Percentiles rank a stretch among this genome's conserved stretches.
Conservation (phyloP, 345 rosid species). For the Psidium guajava region DNA sequence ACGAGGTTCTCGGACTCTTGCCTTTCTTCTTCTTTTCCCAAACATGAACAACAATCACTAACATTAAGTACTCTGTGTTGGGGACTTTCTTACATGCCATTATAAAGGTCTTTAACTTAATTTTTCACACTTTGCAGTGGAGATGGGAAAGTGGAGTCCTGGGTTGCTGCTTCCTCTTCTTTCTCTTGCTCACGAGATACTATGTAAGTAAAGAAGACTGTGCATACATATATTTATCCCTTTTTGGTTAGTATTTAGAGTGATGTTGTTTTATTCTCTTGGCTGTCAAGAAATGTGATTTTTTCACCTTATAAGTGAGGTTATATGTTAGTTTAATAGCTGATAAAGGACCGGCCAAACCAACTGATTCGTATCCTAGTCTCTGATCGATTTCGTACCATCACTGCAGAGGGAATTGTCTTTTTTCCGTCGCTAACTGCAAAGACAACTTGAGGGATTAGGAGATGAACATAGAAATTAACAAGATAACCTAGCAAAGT, state of each 20-base stretch:
- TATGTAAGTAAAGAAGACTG: conserved; percentile 35
- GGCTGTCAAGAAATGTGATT: neutral
- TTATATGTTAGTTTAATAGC: neutral
- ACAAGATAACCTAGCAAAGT: neutral
- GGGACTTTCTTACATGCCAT: neutral
- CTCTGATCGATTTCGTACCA: too few relatives aligned
- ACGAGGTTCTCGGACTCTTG: conserved; percentile 31
- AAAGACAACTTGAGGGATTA: too few relatives aligned
- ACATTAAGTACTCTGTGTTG: neutral
- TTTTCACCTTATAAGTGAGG: neutral
- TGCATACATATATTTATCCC: neutral
- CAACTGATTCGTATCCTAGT: too few relatives aligned
- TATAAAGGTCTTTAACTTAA: neutral
- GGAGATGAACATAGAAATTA: neutral
- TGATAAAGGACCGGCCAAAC: neutral
- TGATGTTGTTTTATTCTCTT: neutral
- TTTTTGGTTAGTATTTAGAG: neutral
- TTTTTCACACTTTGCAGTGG: conserved; percentile 45
- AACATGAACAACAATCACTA: neutral
- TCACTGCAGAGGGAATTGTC: too few relatives aligned
- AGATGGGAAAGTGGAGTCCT: conserved; percentile 90
- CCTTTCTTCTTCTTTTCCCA: neutral
- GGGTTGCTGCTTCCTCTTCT: conserved; percentile 80
- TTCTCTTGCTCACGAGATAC: conserved; percentile 61
- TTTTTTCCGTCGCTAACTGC: too few relatives aligned